Evolutionary conservation across 192 early-diverging fungal species (phyloP).

Genomic region (Backusella parvicylindrica): DNA sequence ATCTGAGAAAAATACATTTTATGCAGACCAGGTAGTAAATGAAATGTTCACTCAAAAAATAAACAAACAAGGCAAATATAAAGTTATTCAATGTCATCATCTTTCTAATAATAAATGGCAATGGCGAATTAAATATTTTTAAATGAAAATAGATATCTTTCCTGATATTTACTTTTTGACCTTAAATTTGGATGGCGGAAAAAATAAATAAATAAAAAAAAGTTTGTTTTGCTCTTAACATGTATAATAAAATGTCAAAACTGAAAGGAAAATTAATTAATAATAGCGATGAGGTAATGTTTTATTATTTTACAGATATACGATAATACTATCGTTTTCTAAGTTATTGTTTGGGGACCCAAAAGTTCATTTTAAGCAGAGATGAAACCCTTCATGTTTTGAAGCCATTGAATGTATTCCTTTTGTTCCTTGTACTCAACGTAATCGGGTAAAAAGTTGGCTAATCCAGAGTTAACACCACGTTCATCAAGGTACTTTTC

Average conservation of each 20-base stretch:
- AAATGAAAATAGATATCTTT: background rate
- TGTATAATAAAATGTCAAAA: background rate
- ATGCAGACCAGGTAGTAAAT: background rate
- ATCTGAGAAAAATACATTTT: background rate
- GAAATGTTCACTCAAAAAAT: background rate
- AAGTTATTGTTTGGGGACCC: background rate
- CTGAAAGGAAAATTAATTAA: background rate
- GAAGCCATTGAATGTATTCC: conserved; percentile 89
- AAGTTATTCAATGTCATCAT: background rate
- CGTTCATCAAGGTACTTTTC: conserved; percentile 85
- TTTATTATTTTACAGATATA: conserved; percentile 8
- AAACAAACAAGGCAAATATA: background rate
- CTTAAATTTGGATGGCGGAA: background rate
- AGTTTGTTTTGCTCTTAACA: background rate
- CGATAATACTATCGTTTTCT: background rate
- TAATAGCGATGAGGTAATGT: background rate
- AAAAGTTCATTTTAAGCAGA: conserved; percentile 38
- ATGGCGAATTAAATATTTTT: background rate
- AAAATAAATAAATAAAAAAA: background rate
- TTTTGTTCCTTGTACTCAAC: conserved; percentile 93
- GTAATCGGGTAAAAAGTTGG: conserved; percentile 84
- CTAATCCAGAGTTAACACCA: conserved; percentile 73
- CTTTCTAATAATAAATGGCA: background rate
- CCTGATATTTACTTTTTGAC: background rate
- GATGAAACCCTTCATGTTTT: conserved; percentile 77